A percentile compares a stretch with the other conserved stretches of the same genome.
These are phyloP conservation scores for Amanita polypyramis DNA, from an alignment of 768 basidiomycete genomes.

Conservation along the genomic window DNA sequence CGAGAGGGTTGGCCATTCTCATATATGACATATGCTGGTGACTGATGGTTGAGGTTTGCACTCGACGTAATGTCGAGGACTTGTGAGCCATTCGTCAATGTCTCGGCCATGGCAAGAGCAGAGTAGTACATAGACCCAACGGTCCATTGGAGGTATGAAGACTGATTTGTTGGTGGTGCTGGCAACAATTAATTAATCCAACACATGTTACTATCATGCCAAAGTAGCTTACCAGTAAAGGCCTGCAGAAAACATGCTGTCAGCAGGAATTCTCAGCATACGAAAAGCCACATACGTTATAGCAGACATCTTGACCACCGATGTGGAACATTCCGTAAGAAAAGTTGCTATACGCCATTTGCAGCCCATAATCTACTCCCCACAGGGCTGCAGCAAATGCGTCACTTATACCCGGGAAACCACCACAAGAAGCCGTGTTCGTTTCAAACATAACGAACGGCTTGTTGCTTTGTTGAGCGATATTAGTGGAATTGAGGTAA, in stretches of 20 bases:
- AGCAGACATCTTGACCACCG: conserved; percentile 58
- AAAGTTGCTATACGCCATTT: conserved; percentile 51
- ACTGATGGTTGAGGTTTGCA: conserved; percentile 39
- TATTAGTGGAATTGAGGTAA: conserved; percentile 39
- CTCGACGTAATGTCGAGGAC: conserved; percentile 55
- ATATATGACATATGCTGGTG: conserved; percentile 66
- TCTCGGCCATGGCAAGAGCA: conserved; percentile 59
- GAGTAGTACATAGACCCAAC: conserved; percentile 72
- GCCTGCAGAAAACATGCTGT: conserved; percentile 33
- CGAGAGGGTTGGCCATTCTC: conserved; percentile 52
- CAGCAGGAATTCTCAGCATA: conserved; percentile 16
- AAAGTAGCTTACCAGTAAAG: conserved; percentile 39
- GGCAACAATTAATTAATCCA: conserved; percentile 29
- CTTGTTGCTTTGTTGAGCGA: conserved; percentile 31
- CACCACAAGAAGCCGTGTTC: conserved; percentile 61
- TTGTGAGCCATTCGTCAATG: conserved; percentile 52
- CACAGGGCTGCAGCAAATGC: conserved; percentile 56
- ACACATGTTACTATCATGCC: background rate
- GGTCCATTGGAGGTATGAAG: conserved; percentile 59
- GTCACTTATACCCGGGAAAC: conserved; percentile 54
- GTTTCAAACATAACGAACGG: conserved; percentile 64
- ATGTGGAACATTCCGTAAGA: conserved; percentile 45
- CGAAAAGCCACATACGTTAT: conserved; percentile 39
- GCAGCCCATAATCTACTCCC: conserved; percentile 53
- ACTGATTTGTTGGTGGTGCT: conserved; percentile 48